These are phyloP conservation scores for Beta lomatogona DNA, from an alignment of 179 eudicot species.

Conservation along the genomic window DNA sequence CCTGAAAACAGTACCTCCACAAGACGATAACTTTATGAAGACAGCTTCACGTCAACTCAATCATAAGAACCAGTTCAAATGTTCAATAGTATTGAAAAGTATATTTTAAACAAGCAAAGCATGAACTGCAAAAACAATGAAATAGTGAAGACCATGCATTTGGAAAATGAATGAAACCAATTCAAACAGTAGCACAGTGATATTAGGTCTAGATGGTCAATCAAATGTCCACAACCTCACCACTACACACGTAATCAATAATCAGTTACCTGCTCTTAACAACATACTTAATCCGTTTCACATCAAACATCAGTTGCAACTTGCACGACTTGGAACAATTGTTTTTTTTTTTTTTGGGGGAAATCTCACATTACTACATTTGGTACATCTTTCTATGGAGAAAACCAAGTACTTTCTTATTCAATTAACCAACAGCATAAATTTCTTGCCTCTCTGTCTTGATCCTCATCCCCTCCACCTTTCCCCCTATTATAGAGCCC, in stretches of 20 bases:
- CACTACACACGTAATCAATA: not conserved
- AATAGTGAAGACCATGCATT: not conserved
- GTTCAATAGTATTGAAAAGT: not conserved
- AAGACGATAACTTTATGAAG: not conserved
- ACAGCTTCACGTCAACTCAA: constrained; percentile 5
- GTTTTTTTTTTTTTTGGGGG: too few species aligned
- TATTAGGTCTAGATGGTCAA: not conserved
- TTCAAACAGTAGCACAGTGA: not conserved
- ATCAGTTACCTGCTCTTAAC: not conserved
- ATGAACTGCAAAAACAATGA: not conserved
- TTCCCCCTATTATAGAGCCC: too few species aligned
- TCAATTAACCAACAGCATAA: too few species aligned
- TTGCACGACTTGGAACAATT: too few species aligned
- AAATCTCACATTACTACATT: too few species aligned
- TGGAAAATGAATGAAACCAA: not conserved
- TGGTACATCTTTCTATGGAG: too few species aligned
- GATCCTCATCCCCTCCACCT: too few species aligned
- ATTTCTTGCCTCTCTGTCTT: too few species aligned
- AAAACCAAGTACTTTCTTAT: too few species aligned
- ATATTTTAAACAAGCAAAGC: not conserved
- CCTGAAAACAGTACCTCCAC: constrained; percentile 12
- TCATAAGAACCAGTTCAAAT: not conserved
- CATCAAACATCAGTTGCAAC: too few species aligned
- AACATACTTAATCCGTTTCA: not conserved
- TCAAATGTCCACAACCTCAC: not conserved